A percentile compares a stretch with the other conserved stretches of the same genome.
These are phyloP conservation scores for Psidium friedrichsthalianum DNA, from an alignment of 345 rosid species.

Conservation along the genomic window DNA sequence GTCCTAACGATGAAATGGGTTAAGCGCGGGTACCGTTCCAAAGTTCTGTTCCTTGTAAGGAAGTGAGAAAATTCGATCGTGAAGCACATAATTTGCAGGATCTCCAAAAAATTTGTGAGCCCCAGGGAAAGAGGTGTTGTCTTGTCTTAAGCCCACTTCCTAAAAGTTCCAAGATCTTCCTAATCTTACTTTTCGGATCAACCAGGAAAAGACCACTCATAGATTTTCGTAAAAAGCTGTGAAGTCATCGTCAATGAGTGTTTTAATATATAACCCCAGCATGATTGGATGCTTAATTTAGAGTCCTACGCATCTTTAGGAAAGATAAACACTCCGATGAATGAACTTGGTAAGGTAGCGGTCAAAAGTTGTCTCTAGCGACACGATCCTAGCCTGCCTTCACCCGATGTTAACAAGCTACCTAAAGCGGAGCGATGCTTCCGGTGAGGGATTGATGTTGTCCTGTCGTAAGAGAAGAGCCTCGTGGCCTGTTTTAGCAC, in stretches of 20 bases:
- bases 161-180: background rate
- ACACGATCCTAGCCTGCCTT: background rate
- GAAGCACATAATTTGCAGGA: background rate
- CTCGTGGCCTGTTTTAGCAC: background rate
- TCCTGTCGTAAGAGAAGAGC: background rate
- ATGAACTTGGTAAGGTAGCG: background rate
- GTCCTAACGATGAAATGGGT: background rate
- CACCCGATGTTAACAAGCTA: background rate
- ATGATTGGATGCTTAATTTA: background rate
- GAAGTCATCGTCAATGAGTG: background rate
- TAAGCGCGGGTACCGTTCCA: background rate
- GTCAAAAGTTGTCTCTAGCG: background rate
- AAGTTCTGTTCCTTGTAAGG: background rate
- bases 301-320: background rate
- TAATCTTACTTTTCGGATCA: background rate
- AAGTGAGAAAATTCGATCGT: background rate
- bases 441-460: background rate
- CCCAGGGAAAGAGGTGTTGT: background rate
- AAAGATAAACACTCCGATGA: background rate
- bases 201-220: background rate
- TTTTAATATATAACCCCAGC: background rate
- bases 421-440: background rate
- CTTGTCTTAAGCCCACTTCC: background rate
- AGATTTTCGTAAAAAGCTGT: background rate
- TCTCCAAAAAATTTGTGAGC: background rate